Conservation (phyloP, 345 rosid genomes). For the Euphorbia peplus region DNA sequence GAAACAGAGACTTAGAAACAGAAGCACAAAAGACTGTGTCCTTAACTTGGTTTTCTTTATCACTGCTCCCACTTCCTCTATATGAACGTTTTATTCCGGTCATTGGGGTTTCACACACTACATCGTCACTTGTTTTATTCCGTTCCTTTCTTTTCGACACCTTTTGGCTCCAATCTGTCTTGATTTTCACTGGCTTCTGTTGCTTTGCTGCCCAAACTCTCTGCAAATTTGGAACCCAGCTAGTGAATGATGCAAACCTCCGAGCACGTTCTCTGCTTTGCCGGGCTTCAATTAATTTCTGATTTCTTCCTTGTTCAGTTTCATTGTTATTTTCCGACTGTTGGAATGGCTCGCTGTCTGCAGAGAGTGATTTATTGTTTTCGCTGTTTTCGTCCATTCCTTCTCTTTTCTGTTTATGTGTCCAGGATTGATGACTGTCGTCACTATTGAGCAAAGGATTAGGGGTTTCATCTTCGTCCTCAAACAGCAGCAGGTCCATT, state of each 20-base stretch:
- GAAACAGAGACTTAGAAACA: constrained; percentile 77
- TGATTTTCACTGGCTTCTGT: constrained; percentile 28
- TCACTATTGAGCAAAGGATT: constrained; percentile 58
- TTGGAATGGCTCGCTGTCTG: constrained; percentile 30
- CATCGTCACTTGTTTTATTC: constrained; percentile 44
- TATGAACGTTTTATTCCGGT: constrained; percentile 40
- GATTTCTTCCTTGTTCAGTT: constrained; percentile 21
- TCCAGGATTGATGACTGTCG: constrained; percentile 61
- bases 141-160: constrained; percentile 47
- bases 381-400: constrained; percentile 27
- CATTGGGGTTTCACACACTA: constrained; percentile 81
- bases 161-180: constrained; percentile 36
- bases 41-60: constrained; percentile 28
- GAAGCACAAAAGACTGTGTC: constrained; percentile 32
- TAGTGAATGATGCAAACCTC: constrained; percentile 72
- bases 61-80: constrained; percentile 22
- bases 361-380: constrained; percentile 25
- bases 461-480: constrained; percentile 54
- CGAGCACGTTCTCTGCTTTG: constrained; percentile 77
- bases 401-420: constrained; percentile 35
- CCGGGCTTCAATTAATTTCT: constrained; percentile 58
- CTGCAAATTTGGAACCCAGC: constrained; percentile 82
- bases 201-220: constrained; percentile 94
- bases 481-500: constrained; percentile 72
- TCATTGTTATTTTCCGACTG: constrained; percentile 26